Evolutionary conservation across 2,329 filamentous ascomycete genomes (phyloP).

Genomic region (Piedraia hortae): DNA sequence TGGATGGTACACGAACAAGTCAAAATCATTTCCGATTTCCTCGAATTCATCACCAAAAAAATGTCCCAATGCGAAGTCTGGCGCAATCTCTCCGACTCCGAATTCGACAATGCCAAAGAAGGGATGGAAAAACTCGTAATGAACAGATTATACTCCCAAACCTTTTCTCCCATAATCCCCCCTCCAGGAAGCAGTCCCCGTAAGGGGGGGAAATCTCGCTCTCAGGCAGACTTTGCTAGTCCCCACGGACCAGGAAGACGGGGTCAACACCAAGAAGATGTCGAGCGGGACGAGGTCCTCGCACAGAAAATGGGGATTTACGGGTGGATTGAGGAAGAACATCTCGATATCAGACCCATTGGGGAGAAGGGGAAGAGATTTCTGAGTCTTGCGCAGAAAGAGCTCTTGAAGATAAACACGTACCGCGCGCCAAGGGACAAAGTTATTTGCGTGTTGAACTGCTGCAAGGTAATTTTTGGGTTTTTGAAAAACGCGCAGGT

Average conservation of each 20-base stretch:
- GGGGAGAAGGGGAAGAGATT: constrained; percentile 73
- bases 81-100: constrained; percentile 80
- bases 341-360: constrained; percentile 70
- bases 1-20: constrained; percentile 99
- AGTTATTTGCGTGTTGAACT: constrained; percentile 93
- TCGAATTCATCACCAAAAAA: constrained; percentile 91
- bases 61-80: constrained; percentile 95
- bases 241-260: constrained; percentile 49
- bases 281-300: constrained; percentile 85
- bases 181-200: constrained; percentile 40
- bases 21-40: constrained; percentile 91
- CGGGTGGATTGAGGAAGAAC: constrained; percentile 75
- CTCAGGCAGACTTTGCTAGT: constrained; percentile 10
- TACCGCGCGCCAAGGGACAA: constrained; percentile 95
- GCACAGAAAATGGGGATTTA: constrained; percentile 95
- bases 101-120: constrained; percentile 94
- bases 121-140: constrained; percentile 99
- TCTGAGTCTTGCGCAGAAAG: constrained; percentile 68
- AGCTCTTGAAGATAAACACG: constrained; percentile 83
- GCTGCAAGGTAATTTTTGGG: constrained; percentile 97
- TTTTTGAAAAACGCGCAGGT: constrained; percentile 75
- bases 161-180: constrained; percentile 81
- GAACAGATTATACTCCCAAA: constrained; percentile 88
- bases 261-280: constrained; percentile 92
- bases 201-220: constrained; percentile 34